These are phyloP conservation scores for Hippophae rhamnoides DNA, from an alignment of 306 rosid genomes.

Conservation along the genomic window DNA sequence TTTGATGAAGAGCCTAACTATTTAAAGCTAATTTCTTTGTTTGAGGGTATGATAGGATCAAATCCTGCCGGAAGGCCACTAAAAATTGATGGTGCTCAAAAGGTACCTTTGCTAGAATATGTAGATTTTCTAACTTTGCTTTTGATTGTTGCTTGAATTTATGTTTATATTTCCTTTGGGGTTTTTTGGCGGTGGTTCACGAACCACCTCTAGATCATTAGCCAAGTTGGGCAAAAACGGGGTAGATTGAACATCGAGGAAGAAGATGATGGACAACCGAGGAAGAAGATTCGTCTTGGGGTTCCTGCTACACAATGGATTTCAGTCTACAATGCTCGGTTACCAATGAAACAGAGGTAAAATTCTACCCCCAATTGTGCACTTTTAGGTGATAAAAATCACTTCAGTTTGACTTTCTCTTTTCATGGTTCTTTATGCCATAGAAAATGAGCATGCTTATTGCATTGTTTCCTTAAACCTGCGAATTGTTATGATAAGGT, in stretches of 20 bases:
- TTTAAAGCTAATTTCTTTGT: conserved; percentile 65
- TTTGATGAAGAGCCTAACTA: conserved; percentile 97
- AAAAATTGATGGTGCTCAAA: conserved; percentile 85
- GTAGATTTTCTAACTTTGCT: not conserved
- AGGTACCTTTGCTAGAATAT: conserved; percentile 36
- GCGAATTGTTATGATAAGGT: conserved; percentile 38
- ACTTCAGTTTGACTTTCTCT: no score
- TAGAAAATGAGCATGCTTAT: not conserved
- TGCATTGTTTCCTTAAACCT: conserved; percentile 9
- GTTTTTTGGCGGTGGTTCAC: not conserved
- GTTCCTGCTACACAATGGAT: conserved; percentile 96
- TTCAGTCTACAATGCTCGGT: conserved; percentile 81
- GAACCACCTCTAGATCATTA: conserved; percentile 24
- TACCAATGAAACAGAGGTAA: conserved; percentile 95
- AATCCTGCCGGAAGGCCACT: conserved; percentile 83
- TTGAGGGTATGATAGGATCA: conserved; percentile 73
- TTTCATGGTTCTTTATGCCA: not conserved
- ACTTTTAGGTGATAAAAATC: no score
- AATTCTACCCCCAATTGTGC: not conserved
- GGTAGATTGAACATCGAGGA: conserved; percentile 69
- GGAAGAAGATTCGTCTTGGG: conserved; percentile 84
- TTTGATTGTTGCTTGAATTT: not conserved
- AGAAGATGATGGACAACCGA: conserved; percentile 84
- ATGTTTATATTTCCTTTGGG: not conserved
- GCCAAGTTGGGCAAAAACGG: conserved; percentile 93